Evolutionary conservation across 2,329 filamentous ascomycete species (phyloP).

Genomic region (Hymenoscyphus repandus): DNA sequence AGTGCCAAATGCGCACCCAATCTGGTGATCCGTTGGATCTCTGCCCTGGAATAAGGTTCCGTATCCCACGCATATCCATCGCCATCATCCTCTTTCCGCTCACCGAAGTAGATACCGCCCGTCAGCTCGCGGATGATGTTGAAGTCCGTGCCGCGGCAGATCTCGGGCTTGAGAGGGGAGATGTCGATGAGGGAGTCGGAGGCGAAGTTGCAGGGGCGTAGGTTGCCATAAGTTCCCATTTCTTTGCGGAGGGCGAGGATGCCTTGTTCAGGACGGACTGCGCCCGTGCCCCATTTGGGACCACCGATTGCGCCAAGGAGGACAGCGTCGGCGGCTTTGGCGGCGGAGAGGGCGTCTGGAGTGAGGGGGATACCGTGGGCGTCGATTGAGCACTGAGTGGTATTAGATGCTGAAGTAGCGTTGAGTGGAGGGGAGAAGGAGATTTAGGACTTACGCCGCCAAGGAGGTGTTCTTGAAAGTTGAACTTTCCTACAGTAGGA

Average conservation of each 20-base stretch:
- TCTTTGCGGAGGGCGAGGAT: conserved; percentile 88
- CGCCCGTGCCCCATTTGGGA: conserved; percentile 90
- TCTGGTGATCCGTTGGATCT: conserved; percentile 84
- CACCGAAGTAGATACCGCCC: conserved; percentile 92
- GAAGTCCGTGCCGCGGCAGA: conserved; percentile 86
- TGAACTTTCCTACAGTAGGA: conserved; percentile 69
- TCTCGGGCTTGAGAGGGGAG: conserved; percentile 80
- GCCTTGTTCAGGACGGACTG: conserved; percentile 87
- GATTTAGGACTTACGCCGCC: conserved; percentile 67
- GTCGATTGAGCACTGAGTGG: conserved; percentile 75
- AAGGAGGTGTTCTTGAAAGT: conserved; percentile 83
- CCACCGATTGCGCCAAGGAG: conserved; percentile 91
- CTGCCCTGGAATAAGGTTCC: conserved; percentile 76
- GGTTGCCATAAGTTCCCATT: conserved; percentile 89
- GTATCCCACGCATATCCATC: conserved; percentile 74
- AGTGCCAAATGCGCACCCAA: conserved; percentile 78
- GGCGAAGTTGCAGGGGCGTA: conserved; percentile 93
- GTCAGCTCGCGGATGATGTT: conserved; percentile 90
- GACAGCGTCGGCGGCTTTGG: conserved; percentile 81
- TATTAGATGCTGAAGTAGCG: conserved; percentile 10
- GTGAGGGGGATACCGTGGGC: conserved; percentile 73
- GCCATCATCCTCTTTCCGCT: conserved; percentile 74
- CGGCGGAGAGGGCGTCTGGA: conserved; percentile 74
- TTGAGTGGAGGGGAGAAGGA: conserved; percentile 6
- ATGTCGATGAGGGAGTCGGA: conserved; percentile 76